A percentile compares a stretch with the other conserved stretches of the same genome.
Conservation (phyloP, 2,329 filamentous ascomycete genomes). For the Fonsecaea nubica region DNA sequence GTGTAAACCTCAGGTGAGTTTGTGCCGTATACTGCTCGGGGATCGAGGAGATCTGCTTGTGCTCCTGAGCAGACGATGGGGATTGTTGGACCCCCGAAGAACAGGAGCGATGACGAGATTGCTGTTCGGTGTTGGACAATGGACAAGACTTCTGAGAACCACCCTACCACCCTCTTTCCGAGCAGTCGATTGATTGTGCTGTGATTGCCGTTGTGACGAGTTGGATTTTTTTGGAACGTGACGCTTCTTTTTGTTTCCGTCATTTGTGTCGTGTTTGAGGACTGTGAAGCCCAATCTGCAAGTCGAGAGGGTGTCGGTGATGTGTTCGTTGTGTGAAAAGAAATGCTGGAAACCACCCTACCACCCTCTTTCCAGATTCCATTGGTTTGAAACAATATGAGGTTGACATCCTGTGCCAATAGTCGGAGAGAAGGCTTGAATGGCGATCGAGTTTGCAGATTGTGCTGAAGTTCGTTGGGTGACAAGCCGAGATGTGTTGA, state of each 20-base stretch:
- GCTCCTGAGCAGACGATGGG: background rate
- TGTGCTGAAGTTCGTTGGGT: background rate
- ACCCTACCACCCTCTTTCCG: background rate
- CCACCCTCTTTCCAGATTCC: conserved; percentile 1
- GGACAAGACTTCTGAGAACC: background rate
- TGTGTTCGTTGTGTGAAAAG: background rate
- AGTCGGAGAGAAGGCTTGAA: background rate
- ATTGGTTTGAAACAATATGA: background rate
- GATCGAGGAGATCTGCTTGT: background rate
- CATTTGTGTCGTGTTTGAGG: background rate
- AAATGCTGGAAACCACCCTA: background rate
- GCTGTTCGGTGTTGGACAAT: background rate
- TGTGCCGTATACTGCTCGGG: background rate
- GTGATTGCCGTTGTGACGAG: background rate
- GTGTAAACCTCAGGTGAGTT: background rate
- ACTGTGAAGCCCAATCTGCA: background rate
- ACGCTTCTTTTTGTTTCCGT: background rate
- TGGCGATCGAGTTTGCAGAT: background rate
- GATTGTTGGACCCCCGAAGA: background rate
- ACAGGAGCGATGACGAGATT: background rate
- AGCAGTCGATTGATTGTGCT: background rate
- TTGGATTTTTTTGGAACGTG: background rate
- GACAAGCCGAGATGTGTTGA: background rate
- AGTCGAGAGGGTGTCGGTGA: background rate
- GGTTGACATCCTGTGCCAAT: background rate